These are phyloP conservation scores for Yamadazyma takamatsuzukensis DNA, from an alignment of 805 yeast species.

Conservation along the genomic window DNA sequence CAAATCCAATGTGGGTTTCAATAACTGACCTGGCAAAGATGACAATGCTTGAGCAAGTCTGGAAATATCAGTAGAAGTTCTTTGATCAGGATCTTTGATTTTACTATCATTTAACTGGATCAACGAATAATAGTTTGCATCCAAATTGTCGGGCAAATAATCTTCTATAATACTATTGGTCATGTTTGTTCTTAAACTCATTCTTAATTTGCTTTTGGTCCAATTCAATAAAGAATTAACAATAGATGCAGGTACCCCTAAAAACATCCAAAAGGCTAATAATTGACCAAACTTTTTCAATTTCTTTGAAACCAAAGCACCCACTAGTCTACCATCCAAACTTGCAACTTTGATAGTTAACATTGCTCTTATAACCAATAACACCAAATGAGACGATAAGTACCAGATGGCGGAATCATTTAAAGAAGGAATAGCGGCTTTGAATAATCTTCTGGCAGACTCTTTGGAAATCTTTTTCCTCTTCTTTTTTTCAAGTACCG, in stretches of 20 bases:
- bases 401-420: constrained; percentile 27
- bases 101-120: constrained; percentile 52
- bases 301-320: constrained; percentile 69
- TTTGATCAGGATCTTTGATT: constrained; percentile 75
- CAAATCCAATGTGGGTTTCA: constrained; percentile 80
- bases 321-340: constrained; percentile 81
- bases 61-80: constrained; percentile 76
- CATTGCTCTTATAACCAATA: constrained; percentile 65
- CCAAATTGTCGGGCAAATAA: constrained; percentile 67
- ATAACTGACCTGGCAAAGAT: constrained; percentile 72
- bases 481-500: constrained; percentile 7
- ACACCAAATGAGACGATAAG: constrained; percentile 50
- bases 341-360: constrained; percentile 80
- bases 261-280: constrained; percentile 70
- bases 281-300: constrained; percentile 62
- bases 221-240: constrained; percentile 68
- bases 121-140: constrained; percentile 71
- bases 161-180: constrained; percentile 62
- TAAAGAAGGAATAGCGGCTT: constrained; percentile 32
- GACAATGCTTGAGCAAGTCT: constrained; percentile 70
- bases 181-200: constrained; percentile 58
- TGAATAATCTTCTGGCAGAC: constrained; percentile 26
- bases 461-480: constrained; percentile 26
- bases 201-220: constrained; percentile 55
- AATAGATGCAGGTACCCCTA: constrained; percentile 83